Base-by-base conservation (phyloP, 176 grass and related monocot species). In the Oryza meridionalis region DNA sequence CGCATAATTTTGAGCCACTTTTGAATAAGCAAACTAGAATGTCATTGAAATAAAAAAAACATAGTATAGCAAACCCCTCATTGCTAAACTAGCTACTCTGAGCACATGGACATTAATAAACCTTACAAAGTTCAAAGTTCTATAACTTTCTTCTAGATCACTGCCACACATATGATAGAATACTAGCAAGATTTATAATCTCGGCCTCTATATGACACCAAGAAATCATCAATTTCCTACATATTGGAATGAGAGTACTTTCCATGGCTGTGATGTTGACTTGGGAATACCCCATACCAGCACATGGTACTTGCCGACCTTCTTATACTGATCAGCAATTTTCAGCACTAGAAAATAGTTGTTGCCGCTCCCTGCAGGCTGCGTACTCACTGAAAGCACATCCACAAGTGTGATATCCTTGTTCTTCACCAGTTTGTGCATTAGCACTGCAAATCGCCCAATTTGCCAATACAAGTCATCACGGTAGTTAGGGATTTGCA, bases 381-480 rank as follows among this genome's bases (percentile, higher is more conserved):
- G 87, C 69, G 62, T 46, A 29, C 76, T 80, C 61, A 67, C 87
- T 8, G 77, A 88, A 0, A 88, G 51, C 69, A 88, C 76, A 47
- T 84, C 81, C 0, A 74, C 61, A 9, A 88, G 87, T 0, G 21
- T 10, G 9, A 84, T 46, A 45, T 88, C 9, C 47, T 72, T 70
- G 2, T 84, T 84, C 1, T 88, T 73, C 11, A 24, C 46, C 15
- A 88, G 15, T 40, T 33, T 79, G 38, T 70, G 3, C 37, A 82
- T 82, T 6, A 74, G 27, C 37, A 88, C 69, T 32, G 65, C 82
- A 75, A 75, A 84, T 58, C 62, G 77, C 2, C 69, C 81, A 17
- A 88, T 84, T 79, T 84, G 75, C 87, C 61, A 84, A 4, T 88
- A 88, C 2, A 75, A 27, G 12, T 17, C 35, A 40, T 84, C 81